Conservation (phyloP, 345 rosid species). For the Arabidopsis thaliana region TAIR10.1 NC_003076.8:20662001-20662500, state of each 20-base stretch:
- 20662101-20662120: background rate
- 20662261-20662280: background rate
- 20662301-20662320: background rate
- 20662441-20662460: background rate
- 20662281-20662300: background rate
- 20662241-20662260: background rate
- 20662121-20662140: background rate
- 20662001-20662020: slow-evolving; percentile 43
- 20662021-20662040: slow-evolving; percentile 25
- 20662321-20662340: background rate
- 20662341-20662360: background rate
- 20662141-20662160: background rate
- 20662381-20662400: background rate
- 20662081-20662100: background rate
- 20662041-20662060: slow-evolving; percentile 34
- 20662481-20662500: background rate
- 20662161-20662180: background rate
- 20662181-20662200: background rate
- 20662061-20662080: slow-evolving; percentile 19
- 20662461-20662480: background rate
- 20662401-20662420: background rate
- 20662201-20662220: background rate
- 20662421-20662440: background rate
- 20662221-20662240: background rate
- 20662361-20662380: background rate